A percentile compares a stretch with the other conserved stretches of the same genome.
Conservation (phyloP, 768 basidiomycete species). For the Tylopilus plumbeoviolaceoides region DNA sequence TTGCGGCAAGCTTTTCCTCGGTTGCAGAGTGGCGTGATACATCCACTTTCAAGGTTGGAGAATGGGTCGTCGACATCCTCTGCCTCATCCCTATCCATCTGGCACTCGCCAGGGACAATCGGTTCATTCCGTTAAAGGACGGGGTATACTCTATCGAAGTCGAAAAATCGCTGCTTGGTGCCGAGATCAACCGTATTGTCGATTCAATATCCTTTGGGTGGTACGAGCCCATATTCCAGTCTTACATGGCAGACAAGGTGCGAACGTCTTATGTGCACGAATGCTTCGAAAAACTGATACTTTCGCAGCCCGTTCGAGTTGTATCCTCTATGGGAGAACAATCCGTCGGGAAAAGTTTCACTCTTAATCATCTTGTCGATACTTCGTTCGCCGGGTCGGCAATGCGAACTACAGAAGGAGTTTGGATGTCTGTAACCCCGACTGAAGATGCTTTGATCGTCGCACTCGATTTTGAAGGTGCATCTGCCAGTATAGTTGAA, state of each 20-base stretch:
- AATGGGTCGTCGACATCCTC: constrained; percentile 59
- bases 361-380: constrained; percentile 58
- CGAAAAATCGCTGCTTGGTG: constrained; percentile 54
- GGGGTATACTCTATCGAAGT: constrained; percentile 46
- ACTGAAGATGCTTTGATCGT: constrained; percentile 53
- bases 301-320: constrained; percentile 51
- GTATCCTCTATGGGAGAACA: constrained; percentile 70
- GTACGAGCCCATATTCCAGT: constrained; percentile 63
- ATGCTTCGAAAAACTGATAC: background rate
- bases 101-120: constrained; percentile 55
- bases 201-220: constrained; percentile 57
- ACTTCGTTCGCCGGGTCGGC: constrained; percentile 64
- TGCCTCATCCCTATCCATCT: constrained; percentile 65
- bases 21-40: constrained; percentile 18
- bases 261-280: background rate
- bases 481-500: background rate
- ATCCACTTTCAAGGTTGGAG: constrained; percentile 45
- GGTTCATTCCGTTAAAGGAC: constrained; percentile 59
- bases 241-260: constrained; percentile 57
- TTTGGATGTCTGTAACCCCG: constrained; percentile 65
- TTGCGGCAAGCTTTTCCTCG: constrained; percentile 12
- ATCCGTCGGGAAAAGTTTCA: constrained; percentile 58
- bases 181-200: constrained; percentile 52
- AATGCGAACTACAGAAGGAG: constrained; percentile 61
- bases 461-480: constrained; percentile 64